Conservation (phyloP, 768 basidiomycete species). For the Lactifluus rugatus region DNA sequence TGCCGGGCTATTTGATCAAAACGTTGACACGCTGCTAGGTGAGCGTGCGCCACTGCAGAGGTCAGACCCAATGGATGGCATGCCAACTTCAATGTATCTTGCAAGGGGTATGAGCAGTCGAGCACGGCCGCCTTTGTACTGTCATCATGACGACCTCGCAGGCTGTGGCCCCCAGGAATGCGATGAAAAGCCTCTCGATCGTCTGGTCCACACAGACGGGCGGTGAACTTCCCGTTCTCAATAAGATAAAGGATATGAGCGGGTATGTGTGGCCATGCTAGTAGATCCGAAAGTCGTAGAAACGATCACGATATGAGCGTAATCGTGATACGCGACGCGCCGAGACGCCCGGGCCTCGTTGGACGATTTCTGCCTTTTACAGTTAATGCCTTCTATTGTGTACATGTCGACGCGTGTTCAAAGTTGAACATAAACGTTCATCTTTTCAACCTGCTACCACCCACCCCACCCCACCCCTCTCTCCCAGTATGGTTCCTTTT, state of each 20-base stretch:
- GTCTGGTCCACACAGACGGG: no score
- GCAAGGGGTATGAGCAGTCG: no score
- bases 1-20: constrained; percentile 85
- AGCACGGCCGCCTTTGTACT: no score
- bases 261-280: constrained; percentile 98
- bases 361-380: not conserved
- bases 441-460: constrained; percentile 3
- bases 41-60: constrained; percentile 19
- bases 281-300: not conserved
- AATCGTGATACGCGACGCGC: no score
- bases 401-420: not conserved
- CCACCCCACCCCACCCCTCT: not conserved
- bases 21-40: constrained; percentile 99
- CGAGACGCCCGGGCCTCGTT: constrained; percentile 1
- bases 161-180: constrained; percentile 89
- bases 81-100: not conserved
- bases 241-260: constrained; percentile 92
- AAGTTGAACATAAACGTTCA: not conserved
- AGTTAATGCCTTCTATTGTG: no score
- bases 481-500: not conserved
- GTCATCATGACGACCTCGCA: constrained; percentile 30
- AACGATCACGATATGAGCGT: no score
- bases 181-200: constrained; percentile 85
- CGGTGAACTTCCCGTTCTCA: no score
- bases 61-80: not conserved